Evolutionary conservation across 306 rosid genomes (phyloP).

Genomic region (Psophocarpus tetragonolobus): DNA sequence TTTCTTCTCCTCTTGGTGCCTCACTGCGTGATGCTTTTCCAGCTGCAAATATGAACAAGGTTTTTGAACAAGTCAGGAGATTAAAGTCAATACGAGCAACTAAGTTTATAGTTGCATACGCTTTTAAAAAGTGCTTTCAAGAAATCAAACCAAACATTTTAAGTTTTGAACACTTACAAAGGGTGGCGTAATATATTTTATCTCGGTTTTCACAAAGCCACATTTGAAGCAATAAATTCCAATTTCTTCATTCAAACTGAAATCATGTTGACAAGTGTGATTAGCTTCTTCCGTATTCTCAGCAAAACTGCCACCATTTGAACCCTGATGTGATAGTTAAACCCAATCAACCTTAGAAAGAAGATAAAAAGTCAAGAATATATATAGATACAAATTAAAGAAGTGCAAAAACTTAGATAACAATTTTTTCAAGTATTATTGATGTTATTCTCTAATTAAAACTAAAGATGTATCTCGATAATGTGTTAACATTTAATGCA

Average conservation of each 20-base stretch:
- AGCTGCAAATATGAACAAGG: not conserved
- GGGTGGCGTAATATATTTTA: not conserved
- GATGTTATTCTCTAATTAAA: not conserved
- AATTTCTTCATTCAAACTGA: not conserved
- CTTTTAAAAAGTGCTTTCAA: not conserved
- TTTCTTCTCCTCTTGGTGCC: not conserved
- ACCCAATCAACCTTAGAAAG: not conserved
- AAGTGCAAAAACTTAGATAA: not conserved
- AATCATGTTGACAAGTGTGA: not conserved
- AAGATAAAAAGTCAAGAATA: not conserved
- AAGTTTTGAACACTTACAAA: not conserved
- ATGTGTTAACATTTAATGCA: not conserved
- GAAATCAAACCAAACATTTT: not conserved
- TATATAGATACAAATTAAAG: not conserved
- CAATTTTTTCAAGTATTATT: not conserved
- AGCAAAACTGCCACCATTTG: not conserved
- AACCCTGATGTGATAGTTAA: not conserved
- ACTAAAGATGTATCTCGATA: not conserved
- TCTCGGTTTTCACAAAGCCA: not conserved
- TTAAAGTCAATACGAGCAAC: not conserved
- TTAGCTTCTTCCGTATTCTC: not conserved
- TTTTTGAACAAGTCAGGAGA: not conserved
- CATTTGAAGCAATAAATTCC: not conserved
- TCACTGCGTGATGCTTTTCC: not conserved
- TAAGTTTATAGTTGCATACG: not conserved